Conservation (phyloP, 2,329 filamentous ascomycete genomes). For the Fusarium sp. region DNA sequence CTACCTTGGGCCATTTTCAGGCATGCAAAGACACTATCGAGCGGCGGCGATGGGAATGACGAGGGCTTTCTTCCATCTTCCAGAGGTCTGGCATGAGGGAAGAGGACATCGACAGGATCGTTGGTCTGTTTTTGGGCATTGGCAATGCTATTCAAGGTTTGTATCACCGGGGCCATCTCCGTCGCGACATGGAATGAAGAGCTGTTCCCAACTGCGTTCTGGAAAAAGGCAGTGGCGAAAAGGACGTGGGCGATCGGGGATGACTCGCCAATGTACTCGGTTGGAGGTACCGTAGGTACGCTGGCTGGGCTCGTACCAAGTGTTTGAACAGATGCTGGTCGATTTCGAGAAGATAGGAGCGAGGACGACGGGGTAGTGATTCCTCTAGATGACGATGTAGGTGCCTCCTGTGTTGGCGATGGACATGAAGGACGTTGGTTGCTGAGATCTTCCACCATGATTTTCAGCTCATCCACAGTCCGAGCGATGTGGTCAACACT, state of each 20-base stretch:
- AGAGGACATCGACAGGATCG: not conserved
- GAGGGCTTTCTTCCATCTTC: not conserved
- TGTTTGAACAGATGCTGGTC: not conserved
- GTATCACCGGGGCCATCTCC: slow-evolving; percentile 27
- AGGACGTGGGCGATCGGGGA: slow-evolving; percentile 25
- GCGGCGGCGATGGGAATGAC: not conserved
- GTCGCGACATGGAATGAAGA: slow-evolving; percentile 17
- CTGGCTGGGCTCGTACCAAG: not conserved
- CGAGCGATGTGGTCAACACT: not conserved
- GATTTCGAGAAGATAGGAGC: not conserved
- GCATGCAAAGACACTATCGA: not conserved
- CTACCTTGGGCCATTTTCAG: not conserved
- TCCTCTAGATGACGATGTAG: not conserved
- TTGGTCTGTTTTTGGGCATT: not conserved
- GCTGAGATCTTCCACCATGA: not conserved
- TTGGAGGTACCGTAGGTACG: not conserved
- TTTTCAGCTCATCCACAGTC: not conserved
- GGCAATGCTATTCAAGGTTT: not conserved
- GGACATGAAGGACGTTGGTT: not conserved
- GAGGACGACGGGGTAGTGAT: not conserved
- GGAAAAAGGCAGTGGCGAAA: slow-evolving; percentile 36
- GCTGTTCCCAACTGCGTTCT: slow-evolving; percentile 31
- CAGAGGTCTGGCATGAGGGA: not conserved
- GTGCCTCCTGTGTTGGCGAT: not conserved
- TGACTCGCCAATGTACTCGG: not conserved